Conservation (phyloP, 257 asterid genomes). For the Hygrophila difformis region DNA sequence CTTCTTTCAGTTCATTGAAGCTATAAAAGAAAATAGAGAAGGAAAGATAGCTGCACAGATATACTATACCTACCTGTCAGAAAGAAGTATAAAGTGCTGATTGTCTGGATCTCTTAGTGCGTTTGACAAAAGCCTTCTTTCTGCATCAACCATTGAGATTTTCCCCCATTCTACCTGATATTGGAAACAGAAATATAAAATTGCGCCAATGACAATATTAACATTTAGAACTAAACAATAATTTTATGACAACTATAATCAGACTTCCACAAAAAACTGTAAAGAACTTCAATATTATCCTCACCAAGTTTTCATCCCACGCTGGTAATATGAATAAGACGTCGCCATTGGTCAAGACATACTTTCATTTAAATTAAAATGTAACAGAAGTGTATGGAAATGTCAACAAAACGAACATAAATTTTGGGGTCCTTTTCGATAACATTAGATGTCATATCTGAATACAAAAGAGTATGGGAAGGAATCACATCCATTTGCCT, state of each 20-base stretch:
- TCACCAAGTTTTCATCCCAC: too few species aligned
- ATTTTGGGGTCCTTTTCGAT: not conserved
- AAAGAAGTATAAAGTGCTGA: conserved; percentile 82
- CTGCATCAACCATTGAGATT: conserved; percentile 98
- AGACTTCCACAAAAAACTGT: too few species aligned
- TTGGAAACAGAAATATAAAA: conserved; percentile 8
- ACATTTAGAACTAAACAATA: too few species aligned
- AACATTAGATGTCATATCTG: not conserved
- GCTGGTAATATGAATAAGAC: too few species aligned
- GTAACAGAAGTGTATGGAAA: not conserved
- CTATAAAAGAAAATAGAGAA: too few species aligned
- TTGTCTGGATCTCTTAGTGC: conserved; percentile 85
- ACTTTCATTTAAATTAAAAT: not conserved
- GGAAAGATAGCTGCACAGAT: too few species aligned
- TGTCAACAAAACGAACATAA: conserved; percentile 7
- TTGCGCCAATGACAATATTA: conserved; percentile 12
- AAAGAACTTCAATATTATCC: too few species aligned
- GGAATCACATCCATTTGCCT: not conserved
- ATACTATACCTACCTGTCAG: conserved; percentile 98
- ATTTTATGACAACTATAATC: too few species aligned
- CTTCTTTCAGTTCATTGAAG: too few species aligned
- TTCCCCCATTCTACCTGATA: conserved; percentile 72
- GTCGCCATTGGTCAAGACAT: too few species aligned
- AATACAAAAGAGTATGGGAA: not conserved
- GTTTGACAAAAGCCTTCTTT: conserved; percentile 77